Base-by-base conservation (phyloP, 1,284 basidiomycete species). In the Naganishia sp. region DNA sequence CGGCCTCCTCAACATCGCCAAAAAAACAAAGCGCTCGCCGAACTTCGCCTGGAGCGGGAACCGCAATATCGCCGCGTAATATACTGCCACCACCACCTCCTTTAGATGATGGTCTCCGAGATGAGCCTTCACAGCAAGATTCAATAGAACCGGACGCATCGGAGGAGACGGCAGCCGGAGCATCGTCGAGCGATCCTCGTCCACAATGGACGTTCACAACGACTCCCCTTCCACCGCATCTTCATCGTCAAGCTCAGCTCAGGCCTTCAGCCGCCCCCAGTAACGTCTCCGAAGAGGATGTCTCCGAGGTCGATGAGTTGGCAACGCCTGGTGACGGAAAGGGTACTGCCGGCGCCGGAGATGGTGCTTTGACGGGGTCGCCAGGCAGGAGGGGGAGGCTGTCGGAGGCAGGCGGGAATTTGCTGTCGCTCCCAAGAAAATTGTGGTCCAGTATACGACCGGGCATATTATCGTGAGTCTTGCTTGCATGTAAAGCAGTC, bases 381-480 rank as follows among this genome's bases (percentile, higher is more conserved):
- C 23, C 21, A 16, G 45, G 42, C 31, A 25, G 33, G 59, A 61
- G 39, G 39, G 33, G 13, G 15, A 61, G 21, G 33, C 59, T 52
- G 11, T 9, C 36, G 36, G 39, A 61, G 10, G 48, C 39, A 23
- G 59, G 36, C 21, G 39, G 48, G 5, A 52, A 21, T 21, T 28
- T 61, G 23, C 15, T 61, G n/a, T 61, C 59, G 25, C 45, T 61
- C 6, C 59, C 59, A 21, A 48, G 49, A 16, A 39, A 39, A 25
- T 36, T 61, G n/a, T 61, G 59, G 59, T 61, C 59, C 3, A 61
- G 46, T 13, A 50, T 61, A 43, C 59, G 59, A 43, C 59, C 59
- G 11, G 57, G 57, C 2, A 42, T 61, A 16, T 23, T 48, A 49
- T 3, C 50, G 59, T 61, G 25, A 33, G 59, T 31, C 21, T 2